Percentiles rank a stretch among this genome's conserved stretches.
Evolutionary conservation across 441 rosid genomes (phyloP).

Genomic region (Mallotus repandus): DNA sequence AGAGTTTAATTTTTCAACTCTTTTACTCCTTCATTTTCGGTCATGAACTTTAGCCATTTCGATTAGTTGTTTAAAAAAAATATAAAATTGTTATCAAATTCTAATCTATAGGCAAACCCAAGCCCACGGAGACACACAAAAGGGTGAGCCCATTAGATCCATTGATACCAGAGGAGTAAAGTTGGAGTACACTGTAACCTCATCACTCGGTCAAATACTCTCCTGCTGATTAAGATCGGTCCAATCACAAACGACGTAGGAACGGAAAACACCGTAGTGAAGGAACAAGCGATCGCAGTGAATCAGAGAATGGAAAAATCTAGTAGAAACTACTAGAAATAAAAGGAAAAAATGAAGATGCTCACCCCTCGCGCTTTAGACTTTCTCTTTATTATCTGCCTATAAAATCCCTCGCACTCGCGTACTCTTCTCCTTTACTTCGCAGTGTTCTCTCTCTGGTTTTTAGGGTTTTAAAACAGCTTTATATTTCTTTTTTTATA

Average conservation of each 20-base stretch:
- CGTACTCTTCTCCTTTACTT: neutral
- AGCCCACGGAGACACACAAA: too few species aligned
- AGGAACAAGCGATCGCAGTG: neutral
- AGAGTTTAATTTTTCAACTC: too few species aligned
- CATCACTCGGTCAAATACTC: neutral
- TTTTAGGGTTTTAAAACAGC: conserved; percentile 17
- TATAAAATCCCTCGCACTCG: conserved; percentile 4
- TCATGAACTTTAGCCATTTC: too few species aligned
- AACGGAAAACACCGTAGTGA: neutral
- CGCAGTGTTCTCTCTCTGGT: too few species aligned
- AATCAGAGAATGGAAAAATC: neutral
- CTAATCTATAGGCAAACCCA: too few species aligned
- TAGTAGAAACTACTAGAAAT: conserved; percentile 8
- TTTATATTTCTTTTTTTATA: neutral
- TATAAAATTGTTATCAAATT: too few species aligned
- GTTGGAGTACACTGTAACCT: neutral
- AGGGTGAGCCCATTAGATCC: neutral
- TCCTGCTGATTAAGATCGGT: neutral
- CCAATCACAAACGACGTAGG: neutral
- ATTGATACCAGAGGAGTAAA: too few species aligned
- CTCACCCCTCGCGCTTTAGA: neutral
- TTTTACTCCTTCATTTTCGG: too few species aligned
- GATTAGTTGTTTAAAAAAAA: too few species aligned
- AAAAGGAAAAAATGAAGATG: neutral
- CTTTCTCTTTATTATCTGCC: neutral